A percentile compares a stretch with the other conserved stretches of the same genome.
Evolutionary conservation across 805 yeast species (phyloP).

Genomic region (Candida schatavii): DNA sequence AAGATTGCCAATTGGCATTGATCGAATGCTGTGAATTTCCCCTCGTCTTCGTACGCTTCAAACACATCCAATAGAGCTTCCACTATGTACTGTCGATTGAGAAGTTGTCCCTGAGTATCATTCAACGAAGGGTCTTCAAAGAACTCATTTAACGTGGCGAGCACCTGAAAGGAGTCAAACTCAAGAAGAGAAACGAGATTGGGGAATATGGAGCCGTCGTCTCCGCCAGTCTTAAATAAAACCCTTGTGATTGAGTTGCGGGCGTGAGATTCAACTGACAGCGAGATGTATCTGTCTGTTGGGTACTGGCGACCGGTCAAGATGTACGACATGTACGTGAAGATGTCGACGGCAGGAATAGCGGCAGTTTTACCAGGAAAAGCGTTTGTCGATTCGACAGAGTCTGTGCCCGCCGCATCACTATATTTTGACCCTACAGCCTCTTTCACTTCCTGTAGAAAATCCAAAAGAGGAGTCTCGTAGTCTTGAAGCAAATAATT

Average conservation of each 20-base stretch:
- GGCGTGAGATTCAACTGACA: conserved; percentile 31
- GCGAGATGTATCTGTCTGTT: conserved; percentile 49
- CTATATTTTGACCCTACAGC: background rate
- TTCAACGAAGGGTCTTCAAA: conserved; percentile 79
- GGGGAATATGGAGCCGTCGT: conserved; percentile 54
- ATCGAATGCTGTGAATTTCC: conserved; percentile 23
- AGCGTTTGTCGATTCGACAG: conserved; percentile 27
- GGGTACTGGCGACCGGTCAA: conserved; percentile 84
- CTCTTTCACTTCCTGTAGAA: conserved; percentile 18
- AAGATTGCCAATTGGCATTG: conserved; percentile 56
- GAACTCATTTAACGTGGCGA: conserved; percentile 72
- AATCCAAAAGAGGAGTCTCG: conserved; percentile 65
- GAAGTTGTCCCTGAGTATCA: conserved; percentile 46
- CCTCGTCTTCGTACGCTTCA: conserved; percentile 25
- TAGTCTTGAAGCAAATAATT: conserved; percentile 68
- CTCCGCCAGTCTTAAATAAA: conserved; percentile 55
- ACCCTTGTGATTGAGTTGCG: conserved; percentile 53
- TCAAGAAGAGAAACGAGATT: conserved; percentile 58
- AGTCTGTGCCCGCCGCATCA: conserved; percentile 5
- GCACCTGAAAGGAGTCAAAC: conserved; percentile 54
- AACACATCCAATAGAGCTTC: conserved; percentile 67
- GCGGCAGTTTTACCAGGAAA: background rate
- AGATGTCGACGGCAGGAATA: conserved; percentile 15
- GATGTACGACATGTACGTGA: conserved; percentile 62
- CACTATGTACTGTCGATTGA: conserved; percentile 74